Evolutionary conservation across 768 basidiomycete species (phyloP).

Genomic region (Mycena maculata): DNA sequence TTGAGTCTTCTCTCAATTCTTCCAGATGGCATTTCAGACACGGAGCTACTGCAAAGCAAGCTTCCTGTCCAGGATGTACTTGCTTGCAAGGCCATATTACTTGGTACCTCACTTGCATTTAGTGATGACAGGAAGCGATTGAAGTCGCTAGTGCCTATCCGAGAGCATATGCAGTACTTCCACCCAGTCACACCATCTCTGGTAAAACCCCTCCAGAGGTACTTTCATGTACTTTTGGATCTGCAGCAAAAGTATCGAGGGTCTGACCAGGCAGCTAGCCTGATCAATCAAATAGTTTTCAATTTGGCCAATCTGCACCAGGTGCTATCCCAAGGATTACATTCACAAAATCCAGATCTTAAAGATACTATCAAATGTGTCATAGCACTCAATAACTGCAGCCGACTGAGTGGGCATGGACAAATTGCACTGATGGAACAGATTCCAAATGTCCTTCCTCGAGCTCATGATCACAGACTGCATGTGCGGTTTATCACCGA

Average conservation of each 20-base stretch:
- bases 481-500: background rate
- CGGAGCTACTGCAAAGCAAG: background rate
- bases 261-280: too few relatives aligned
- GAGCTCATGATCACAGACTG: background rate
- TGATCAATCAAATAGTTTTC: too few relatives aligned
- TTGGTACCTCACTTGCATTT: background rate
- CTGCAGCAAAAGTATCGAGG: background rate
- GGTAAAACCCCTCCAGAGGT: background rate
- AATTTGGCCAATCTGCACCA: background rate
- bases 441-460: background rate
- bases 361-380: background rate
- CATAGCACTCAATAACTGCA: background rate
- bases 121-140: too few relatives aligned
- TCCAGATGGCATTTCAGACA: background rate
- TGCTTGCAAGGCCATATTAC: background rate
- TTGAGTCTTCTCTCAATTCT: too few relatives aligned
- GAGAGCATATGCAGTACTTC: too few relatives aligned
- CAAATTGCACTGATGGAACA: background rate
- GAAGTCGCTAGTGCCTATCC: too few relatives aligned
- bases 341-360: background rate
- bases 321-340: background rate
- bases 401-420: background rate
- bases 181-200: background rate
- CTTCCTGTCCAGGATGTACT: background rate
- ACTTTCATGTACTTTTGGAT: background rate